A percentile compares a stretch with the other conserved stretches of the same genome.
Conservation (phyloP, 163 green algal species). For the Scenedesmus sp. region DNA sequence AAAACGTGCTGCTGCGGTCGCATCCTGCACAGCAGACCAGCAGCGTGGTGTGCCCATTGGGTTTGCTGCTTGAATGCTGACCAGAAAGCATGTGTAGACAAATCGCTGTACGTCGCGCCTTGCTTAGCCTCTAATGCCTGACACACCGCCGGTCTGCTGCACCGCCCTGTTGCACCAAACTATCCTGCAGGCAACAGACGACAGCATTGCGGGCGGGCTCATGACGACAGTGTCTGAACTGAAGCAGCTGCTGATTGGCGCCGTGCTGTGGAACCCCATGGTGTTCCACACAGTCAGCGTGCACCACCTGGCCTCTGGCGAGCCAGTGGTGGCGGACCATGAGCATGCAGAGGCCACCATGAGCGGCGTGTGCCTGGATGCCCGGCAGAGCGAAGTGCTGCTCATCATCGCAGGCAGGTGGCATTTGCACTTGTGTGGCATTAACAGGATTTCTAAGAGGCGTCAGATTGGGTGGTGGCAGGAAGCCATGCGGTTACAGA, state of each 20-base stretch:
- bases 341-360: slow-evolving; percentile 35
- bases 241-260: slow-evolving; percentile 50
- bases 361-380: slow-evolving; percentile 24
- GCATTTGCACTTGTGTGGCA: too few species aligned
- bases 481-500: too few species aligned
- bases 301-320: slow-evolving; percentile 31
- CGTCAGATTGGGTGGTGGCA: too few species aligned
- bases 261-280: slow-evolving; percentile 29
- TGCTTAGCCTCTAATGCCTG: neutral
- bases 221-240: slow-evolving; percentile 31
- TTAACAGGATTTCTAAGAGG: too few species aligned
- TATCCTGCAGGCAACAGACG: slow-evolving; percentile 19
- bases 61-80: too few species aligned
- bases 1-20: too few species aligned
- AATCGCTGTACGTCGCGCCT: too few species aligned
- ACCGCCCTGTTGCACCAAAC: neutral
- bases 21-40: too few species aligned
- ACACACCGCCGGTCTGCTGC: neutral
- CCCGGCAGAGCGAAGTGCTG: slow-evolving; percentile 26
- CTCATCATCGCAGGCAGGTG: slow-evolving; percentile 32
- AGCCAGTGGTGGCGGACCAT: slow-evolving; percentile 11
- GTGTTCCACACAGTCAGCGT: slow-evolving; percentile 8
- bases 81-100: too few species aligned
- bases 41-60: too few species aligned
- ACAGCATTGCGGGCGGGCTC: slow-evolving; percentile 35